Conservation (phyloP, 805 yeast genomes). For the Spathaspora sp. region DNA sequence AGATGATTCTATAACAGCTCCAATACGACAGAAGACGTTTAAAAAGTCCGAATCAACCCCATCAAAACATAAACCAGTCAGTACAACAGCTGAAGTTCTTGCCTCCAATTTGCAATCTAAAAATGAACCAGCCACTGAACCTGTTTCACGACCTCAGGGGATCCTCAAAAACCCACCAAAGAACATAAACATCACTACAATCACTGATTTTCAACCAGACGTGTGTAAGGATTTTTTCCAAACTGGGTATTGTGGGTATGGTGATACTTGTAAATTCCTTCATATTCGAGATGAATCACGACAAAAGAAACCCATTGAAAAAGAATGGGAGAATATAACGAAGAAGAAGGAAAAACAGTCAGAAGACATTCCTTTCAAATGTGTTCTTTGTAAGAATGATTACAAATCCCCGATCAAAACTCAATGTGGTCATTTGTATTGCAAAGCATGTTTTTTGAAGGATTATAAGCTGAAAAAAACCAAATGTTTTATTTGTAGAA, state of each 20-base stretch:
- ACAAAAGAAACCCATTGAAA: constrained; percentile 59
- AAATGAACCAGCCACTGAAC: neutral
- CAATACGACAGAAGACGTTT: constrained; percentile 1
- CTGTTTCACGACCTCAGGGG: neutral
- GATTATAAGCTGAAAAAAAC: constrained; percentile 37
- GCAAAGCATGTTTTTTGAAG: constrained; percentile 55
- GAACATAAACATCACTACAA: constrained; percentile 58
- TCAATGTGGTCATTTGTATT: constrained; percentile 60
- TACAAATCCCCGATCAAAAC: constrained; percentile 58
- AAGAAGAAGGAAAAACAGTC: constrained; percentile 9
- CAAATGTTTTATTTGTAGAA: constrained; percentile 56
- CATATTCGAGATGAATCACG: constrained; percentile 86
- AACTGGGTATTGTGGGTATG: constrained; percentile 95
- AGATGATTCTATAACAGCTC: neutral
- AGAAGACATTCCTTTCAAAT: constrained; percentile 50
- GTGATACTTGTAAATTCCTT: constrained; percentile 92
- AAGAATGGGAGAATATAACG: constrained; percentile 63
- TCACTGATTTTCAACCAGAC: constrained; percentile 87
- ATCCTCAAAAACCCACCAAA: neutral
- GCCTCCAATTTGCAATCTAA: neutral
- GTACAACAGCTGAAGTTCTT: neutral
- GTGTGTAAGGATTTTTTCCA: constrained; percentile 88
- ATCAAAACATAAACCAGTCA: neutral
- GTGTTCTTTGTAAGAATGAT: constrained; percentile 56
- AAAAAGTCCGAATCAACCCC: neutral